A percentile compares a stretch with the other conserved stretches of the same genome.
phyloP scores from a whole-genome alignment of 2,329 filamentous ascomycete species.

The Fusarium lateritium region DNA sequence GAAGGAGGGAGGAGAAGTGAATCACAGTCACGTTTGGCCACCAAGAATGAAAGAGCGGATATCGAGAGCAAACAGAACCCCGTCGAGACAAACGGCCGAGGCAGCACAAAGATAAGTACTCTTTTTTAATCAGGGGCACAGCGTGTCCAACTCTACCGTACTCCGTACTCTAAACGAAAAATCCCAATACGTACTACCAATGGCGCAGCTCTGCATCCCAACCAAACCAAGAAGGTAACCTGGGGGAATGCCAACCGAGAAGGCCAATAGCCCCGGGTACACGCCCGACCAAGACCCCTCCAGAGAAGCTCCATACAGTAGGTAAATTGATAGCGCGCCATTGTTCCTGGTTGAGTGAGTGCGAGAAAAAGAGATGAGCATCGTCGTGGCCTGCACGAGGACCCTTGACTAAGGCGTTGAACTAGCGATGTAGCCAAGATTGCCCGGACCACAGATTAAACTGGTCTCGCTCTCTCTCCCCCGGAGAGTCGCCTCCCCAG shows the following conservation, averaged over 20 bases:
- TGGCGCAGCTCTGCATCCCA: conserved; percentile 6
- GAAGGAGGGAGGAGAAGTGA: neutral
- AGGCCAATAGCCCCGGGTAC: neutral
- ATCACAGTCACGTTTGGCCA: neutral
- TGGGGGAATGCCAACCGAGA: neutral
- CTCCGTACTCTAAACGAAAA: neutral
- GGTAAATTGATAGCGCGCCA: neutral
- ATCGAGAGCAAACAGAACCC: conserved; percentile 10
- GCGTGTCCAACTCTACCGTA: neutral
- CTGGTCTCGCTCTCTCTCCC: neutral
- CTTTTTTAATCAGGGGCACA: conserved; percentile 2
- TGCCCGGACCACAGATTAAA: conserved; percentile 26
- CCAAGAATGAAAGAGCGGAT: conserved; percentile 9
- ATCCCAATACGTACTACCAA: conserved; percentile 1
- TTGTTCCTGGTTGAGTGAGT: neutral
- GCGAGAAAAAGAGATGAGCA: neutral
- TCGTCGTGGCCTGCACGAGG: too few relatives aligned
- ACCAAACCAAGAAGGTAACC: neutral
- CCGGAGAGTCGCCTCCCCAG: too few relatives aligned
- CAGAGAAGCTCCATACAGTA: neutral
- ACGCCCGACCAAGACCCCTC: neutral
- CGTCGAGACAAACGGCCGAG: conserved; percentile 6
- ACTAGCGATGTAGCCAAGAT: conserved; percentile 18
- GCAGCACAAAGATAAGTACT: conserved; percentile 26
- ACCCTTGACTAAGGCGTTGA: conserved; percentile 9